Base-by-base conservation (phyloP, 768 basidiomycete species). In the Naganishia vaughanmartiniae region DNA sequence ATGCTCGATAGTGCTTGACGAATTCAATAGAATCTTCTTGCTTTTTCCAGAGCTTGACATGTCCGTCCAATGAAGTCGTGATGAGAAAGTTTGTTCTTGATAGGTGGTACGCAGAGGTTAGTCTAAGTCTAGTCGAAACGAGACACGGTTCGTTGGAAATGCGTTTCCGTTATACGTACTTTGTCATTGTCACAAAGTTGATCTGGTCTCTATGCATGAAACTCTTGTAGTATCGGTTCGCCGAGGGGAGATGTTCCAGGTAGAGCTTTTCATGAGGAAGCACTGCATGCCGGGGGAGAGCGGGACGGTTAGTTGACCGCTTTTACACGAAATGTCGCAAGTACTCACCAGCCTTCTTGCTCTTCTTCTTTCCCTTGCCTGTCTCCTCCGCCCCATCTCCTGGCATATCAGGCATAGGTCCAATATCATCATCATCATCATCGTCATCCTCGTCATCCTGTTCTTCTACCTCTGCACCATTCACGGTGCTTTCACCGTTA, bases 31-130 rank as follows among this genome's bases (percentile, higher is more conserved):
- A 95, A 7, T 84, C 68, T 26, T 93, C 90, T 83, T 96, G 93
- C 82, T 99, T 99, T 84, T 96, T 98, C 96, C 96, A 99, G n/a
- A 99, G 82, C 80, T 99, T 99, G 73, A 98, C 81, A 81, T 93
- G 90, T 1, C 96, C 96, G 78, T 98, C 96, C 12, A 93, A 82
- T 2, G 95, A 97, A 0, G 95, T 93, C 9, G 96, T 99, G 58
- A 99, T 85, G 53, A 98, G 78, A 77, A 97, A 99, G 69, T 93
- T 89, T 15, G 93, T 95, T 80, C 95, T 96, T 42, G 74, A 4
- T n/a, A 21, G 19, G 17, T 53, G 54, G 24, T 12, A 21, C n/a
- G n/a, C 10, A 31, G 14, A 12, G 12, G 30, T 39, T 12, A 19
- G 30, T 21, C 7, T 33, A n/a, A 51, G 19, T 51, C 7, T 3